These are phyloP conservation scores for Hygrophila difformis DNA, from an alignment of 257 asterid species.

Conservation along the genomic window DNA sequence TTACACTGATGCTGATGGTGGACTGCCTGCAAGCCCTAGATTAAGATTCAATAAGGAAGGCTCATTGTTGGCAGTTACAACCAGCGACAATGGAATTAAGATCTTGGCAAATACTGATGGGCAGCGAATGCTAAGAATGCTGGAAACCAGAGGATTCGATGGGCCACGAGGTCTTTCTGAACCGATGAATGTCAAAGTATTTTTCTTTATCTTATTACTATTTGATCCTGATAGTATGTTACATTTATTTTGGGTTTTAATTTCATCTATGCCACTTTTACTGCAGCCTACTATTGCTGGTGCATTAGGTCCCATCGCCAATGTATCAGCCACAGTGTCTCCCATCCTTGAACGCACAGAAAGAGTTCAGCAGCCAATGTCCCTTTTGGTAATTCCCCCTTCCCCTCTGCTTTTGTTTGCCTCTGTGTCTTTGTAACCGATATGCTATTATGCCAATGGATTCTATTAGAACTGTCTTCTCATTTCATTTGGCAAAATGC, in stretches of 20 bases:
- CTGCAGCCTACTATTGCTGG: conserved; percentile 70
- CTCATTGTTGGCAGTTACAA: conserved; percentile 81
- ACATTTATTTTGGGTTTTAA: not conserved
- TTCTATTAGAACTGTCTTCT: conserved; percentile 14
- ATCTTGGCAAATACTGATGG: conserved; percentile 83
- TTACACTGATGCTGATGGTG: conserved; percentile 76
- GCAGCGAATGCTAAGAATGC: conserved; percentile 80
- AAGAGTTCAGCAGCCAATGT: conserved; percentile 71
- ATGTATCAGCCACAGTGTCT: conserved; percentile 47
- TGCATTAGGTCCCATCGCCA: conserved; percentile 59
- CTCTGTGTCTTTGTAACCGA: no score
- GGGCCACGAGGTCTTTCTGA: conserved; percentile 76
- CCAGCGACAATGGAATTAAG: conserved; percentile 90
- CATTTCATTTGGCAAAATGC: conserved; percentile 21
- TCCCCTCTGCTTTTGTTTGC: conserved; percentile 9
- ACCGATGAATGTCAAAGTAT: conserved; percentile 67
- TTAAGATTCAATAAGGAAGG: conserved; percentile 93
- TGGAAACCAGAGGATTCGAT: conserved; percentile 80
- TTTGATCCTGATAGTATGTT: not conserved
- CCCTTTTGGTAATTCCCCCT: conserved; percentile 51
- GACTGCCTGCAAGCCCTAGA: conserved; percentile 93
- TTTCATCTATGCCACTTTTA: conserved; percentile 2
- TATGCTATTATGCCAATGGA: not conserved
- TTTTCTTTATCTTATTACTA: conserved; percentile 5
- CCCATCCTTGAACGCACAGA: conserved; percentile 70